Evolutionary conservation across 441 rosid genomes (phyloP), one percentile per base, ranked within the genome.

Genomic region (Gossypium schwendimanii): DNA sequence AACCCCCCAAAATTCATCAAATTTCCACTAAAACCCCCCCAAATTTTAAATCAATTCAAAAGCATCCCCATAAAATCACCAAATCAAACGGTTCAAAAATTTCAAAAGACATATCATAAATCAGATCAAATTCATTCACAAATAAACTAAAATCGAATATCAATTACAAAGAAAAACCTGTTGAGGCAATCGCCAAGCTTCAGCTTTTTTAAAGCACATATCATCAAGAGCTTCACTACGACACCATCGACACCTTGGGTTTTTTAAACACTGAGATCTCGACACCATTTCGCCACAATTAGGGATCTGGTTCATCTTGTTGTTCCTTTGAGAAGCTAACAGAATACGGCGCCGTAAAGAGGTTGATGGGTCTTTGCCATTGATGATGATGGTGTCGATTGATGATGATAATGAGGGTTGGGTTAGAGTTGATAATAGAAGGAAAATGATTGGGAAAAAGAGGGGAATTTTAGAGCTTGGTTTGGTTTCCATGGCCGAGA

Each of bases 201-300:
- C 96, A 50, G 78, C 20, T 82, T 81, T 87, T 75, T 73, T 71
- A 44, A 91, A 93, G 83, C 97, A 93, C 83, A 81, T 85, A 76
- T 91, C 92, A 70, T 91, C 92, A 2, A 93, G 91, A 81, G 82
- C 89, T 31, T 90, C 91, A 50, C 97, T 93, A 5, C 77, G 84
- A 75, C 96, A 93, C 98, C 97, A 93, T 26, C 82, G 81, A 77
- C 98, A 90, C 57, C 73, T 81, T n/a, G 91, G 89, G 78, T 79
- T 80, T 73, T 76, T 82, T 0, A 71, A 69, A 68, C 98, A 93
- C 59, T 82, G 91, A 79, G 93, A 85, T 86, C 88, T 83, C 2
- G 90, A 84, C 11, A 75, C 73, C 85, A 89, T 77, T 64, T 84
- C 84, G 62, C 78, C 71, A 82, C 97, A 93, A 52, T 75, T 83